phyloP scores from a whole-genome alignment of 1,284 basidiomycete genomes.

The Tilletia indica region DNA sequence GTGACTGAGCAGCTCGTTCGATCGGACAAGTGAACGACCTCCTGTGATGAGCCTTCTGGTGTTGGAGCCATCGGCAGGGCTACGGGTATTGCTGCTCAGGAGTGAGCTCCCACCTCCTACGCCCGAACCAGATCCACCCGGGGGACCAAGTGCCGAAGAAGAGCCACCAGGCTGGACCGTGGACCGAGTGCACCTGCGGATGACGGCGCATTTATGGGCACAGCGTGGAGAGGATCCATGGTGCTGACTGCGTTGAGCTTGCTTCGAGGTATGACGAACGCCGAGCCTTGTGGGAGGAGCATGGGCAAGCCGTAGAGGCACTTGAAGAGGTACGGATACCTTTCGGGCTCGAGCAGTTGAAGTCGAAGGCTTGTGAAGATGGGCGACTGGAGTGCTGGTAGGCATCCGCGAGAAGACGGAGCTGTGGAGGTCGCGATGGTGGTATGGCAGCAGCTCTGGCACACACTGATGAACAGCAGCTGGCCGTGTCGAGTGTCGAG shows the following conservation, averaged over 20 bases:
- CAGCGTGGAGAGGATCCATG: constrained; percentile 83
- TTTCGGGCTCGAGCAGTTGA: constrained; percentile 93
- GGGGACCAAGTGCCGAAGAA: constrained; percentile 9
- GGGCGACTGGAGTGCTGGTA: constrained; percentile 99
- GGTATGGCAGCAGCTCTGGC: constrained; percentile 98
- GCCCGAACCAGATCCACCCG: constrained; percentile 14
- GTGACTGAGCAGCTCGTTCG: constrained; percentile 49
- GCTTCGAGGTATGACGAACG: constrained; percentile 91
- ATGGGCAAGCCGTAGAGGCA: constrained; percentile 95
- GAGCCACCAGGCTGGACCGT: constrained; percentile 14
- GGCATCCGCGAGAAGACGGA: constrained; percentile 93
- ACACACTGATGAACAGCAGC: constrained; percentile 83
- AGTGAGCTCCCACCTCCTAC: background rate
- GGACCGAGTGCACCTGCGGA: background rate
- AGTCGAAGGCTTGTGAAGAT: constrained; percentile 97
- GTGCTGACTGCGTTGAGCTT: constrained; percentile 91
- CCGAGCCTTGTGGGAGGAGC: constrained; percentile 93
- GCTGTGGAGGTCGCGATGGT: constrained; percentile 91
- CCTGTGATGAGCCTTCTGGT: constrained; percentile 30
- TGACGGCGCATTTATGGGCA: constrained; percentile 63
- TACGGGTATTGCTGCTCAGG: background rate
- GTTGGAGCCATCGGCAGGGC: constrained; percentile 13
- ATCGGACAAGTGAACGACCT: constrained; percentile 42
- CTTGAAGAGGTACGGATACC: constrained; percentile 94
- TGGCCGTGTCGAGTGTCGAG: constrained; percentile 82